Evolutionary conservation across 345 rosid species (phyloP).

Genomic region (Linum lewisii): DNA sequence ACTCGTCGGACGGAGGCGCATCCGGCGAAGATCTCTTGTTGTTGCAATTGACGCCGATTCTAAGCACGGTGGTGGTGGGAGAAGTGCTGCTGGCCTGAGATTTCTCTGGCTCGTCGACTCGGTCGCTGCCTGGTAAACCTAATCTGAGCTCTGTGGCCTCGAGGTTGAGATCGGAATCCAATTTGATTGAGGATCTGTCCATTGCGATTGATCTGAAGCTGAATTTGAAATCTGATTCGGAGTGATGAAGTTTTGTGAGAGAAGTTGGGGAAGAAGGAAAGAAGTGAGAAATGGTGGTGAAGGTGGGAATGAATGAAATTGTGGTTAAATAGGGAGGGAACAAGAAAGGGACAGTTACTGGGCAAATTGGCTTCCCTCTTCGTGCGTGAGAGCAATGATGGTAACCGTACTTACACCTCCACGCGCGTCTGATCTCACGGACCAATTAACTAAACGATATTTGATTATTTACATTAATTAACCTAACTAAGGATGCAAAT

Average conservation of each 20-base stretch:
- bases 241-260: too few relatives aligned
- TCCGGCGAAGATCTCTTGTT: constrained; percentile 27
- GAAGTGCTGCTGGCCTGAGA: not conserved
- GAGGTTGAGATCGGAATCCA: constrained; percentile 19
- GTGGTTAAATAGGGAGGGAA: not conserved
- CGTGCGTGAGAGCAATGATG: constrained; percentile 3
- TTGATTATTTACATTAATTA: too few relatives aligned
- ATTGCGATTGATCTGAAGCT: constrained; percentile 1
- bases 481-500: not conserved
- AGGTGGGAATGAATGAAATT: constrained; percentile 24
- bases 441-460: not conserved
- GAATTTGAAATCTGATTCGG: not conserved
- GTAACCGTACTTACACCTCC: constrained; percentile 12
- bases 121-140: constrained; percentile 15
- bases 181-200: constrained; percentile 17
- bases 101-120: constrained; percentile 2
- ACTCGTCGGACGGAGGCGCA: constrained; percentile 17
- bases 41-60: not conserved
- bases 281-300: constrained; percentile 2
- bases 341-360: not conserved
- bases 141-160: constrained; percentile 21
- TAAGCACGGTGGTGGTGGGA: not conserved
- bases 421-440: constrained; percentile 8
- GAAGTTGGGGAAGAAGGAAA: not conserved
- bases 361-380: not conserved